phyloP scores from a whole-genome alignment of 1,284 basidiomycete genomes.

The Ustilago esculenta region DNA sequence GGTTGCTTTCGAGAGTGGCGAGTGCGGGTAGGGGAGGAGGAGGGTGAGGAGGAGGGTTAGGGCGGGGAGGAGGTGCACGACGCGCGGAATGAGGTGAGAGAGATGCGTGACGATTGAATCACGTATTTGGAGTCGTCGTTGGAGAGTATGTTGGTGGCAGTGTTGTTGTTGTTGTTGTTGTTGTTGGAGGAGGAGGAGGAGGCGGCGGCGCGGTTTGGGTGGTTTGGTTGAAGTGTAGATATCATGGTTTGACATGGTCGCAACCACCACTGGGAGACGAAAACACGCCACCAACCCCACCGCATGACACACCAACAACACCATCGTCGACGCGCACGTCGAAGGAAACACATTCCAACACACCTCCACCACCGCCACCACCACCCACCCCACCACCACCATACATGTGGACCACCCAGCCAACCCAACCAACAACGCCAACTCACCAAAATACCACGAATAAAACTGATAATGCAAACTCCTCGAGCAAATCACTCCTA shows the following conservation, averaged over 20 bases:
- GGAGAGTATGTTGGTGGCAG: no score
- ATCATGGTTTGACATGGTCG: no score
- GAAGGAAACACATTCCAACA: constrained; percentile 61
- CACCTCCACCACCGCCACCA: constrained; percentile 43
- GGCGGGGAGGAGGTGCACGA: no score
- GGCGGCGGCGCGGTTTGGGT: no score
- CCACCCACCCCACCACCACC: constrained; percentile 71
- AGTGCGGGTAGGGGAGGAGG: constrained; percentile 41
- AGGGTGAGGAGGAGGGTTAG: constrained; percentile 13
- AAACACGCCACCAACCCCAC: constrained; percentile 42
- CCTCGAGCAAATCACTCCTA: constrained; percentile 91
- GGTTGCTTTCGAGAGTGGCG: constrained; percentile 54
- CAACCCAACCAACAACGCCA: no score
- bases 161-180: no score
- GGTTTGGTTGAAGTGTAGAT: no score
- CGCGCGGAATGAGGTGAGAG: no score
- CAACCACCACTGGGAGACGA: constrained; percentile 20
- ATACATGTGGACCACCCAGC: constrained; percentile 85
- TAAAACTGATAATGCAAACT: constrained; percentile 99
- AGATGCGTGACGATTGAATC: no score
- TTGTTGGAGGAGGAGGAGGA: no score
- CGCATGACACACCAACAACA: constrained; percentile 42
- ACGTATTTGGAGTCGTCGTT: no score
- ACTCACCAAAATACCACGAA: constrained; percentile 93
- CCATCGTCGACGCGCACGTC: constrained; percentile 40